Conservation (phyloP, 805 yeast species). For the Kodamaea sagamina region DNA sequence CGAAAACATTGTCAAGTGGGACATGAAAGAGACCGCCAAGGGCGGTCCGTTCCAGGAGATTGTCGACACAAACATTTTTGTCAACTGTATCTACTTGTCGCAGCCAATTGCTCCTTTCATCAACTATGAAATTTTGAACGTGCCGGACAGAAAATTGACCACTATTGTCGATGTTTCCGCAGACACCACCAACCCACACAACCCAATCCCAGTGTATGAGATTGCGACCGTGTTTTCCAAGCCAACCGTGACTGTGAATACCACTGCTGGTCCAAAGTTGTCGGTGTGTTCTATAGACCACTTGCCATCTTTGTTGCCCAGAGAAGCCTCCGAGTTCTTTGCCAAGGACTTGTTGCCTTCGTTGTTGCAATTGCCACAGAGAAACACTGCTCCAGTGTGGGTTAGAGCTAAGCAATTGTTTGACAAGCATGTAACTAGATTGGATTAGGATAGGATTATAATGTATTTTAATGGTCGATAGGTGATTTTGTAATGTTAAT, state of each 20-base stretch:
- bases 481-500: no score
- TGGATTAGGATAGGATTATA: conserved; percentile 23
- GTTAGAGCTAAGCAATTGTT: conserved; percentile 79
- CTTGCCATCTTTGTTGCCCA: conserved; percentile 90
- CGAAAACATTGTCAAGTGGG: conserved; percentile 86
- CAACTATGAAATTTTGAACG: conserved; percentile 66
- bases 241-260: conserved; percentile 85
- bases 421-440: conserved; percentile 80
- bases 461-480: conserved; percentile 1
- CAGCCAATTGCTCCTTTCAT: conserved; percentile 93
- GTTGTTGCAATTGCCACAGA: conserved; percentile 77
- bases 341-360: conserved; percentile 87
- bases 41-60: conserved; percentile 98
- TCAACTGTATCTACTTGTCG: conserved; percentile 94
- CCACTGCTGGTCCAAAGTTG: conserved; percentile 78
- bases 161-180: conserved; percentile 98
- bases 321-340: conserved; percentile 95
- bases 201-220: conserved; percentile 93
- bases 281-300: conserved; percentile 96
- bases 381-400: conserved; percentile 90
- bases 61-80: conserved; percentile 81
- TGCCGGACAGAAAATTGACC: conserved; percentile 70
- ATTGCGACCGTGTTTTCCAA: conserved; percentile 87
- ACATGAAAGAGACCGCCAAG: conserved; percentile 90
- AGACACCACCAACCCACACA: conserved; percentile 97